Base-by-base conservation (phyloP, 106 monocot genomes). In the Dioscorea alata region DNA sequence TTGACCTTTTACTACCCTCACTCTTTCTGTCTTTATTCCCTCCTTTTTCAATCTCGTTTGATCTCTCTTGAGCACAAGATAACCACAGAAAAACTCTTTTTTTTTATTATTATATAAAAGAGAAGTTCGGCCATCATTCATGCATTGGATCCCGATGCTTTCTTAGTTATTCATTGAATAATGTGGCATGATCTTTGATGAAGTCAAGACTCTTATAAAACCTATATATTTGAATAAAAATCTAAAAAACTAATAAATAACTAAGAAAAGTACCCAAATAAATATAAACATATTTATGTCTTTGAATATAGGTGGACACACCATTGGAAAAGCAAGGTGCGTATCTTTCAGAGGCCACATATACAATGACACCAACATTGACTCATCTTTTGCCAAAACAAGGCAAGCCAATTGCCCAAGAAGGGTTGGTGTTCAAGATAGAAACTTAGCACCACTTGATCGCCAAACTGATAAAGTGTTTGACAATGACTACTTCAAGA, bases 311-410 rank as follows among this genome's bases (percentile, higher is more conserved):
- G 93, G 93, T 48, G 81, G 71, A 0, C 93, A 94, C 65, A 94
- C 90, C 15, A 87, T 94, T 12, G 90, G 93, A 8, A 74, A 72
- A 59, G 79, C 93, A 20, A 58, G 89, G 19, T 94, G 93, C 78
- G 80, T 75, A n/a, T 61, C 0, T 66, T 94, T 84, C 75, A 69
- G 93, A 32, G 48, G 71, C 0, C 81, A 72, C 64, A 71, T 94
- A 51, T 94, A 94, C 84, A 94, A 94, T 60, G 93, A 90, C 61
- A 74, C 74, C 72, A 59, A 94, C 87, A 90, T 94, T 50, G 80
- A 90, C 63, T 13, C 21, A 50, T 67, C 77, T 9, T 87, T 90
- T 20, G 86, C 90, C 1, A 59, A 22, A 19, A 19, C 67, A 0
- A 60, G 75, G 62, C 73, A 74, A 48, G 31, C 60, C 13, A 82